phyloP scores from a whole-genome alignment of 306 rosid genomes.

The Biancaea sappan region DNA sequence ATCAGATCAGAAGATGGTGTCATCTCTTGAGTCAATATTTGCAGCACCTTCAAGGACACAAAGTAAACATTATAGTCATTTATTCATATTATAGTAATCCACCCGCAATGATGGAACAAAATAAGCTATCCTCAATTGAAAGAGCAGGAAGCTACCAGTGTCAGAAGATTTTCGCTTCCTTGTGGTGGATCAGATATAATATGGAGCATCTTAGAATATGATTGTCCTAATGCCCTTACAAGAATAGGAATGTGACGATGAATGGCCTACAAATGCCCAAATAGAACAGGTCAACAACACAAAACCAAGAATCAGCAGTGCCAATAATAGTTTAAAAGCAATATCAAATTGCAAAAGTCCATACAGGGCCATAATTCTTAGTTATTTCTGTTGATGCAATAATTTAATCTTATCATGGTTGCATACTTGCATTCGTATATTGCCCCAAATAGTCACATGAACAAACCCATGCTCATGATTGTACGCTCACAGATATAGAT shows the following conservation, averaged over 20 bases:
- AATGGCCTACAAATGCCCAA: conserved; percentile 70
- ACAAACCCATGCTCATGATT: not conserved
- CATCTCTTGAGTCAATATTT: conserved; percentile 83
- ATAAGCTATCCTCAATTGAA: conserved; percentile 22
- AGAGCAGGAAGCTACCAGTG: conserved; percentile 59
- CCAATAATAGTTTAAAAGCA: conserved; percentile 23
- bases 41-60: conserved; percentile 74
- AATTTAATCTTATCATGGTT: not conserved
- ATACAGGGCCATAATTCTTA: conserved; percentile 11
- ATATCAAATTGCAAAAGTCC: conserved; percentile 25
- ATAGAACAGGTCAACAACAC: conserved; percentile 26
- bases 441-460: not conserved
- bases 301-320: conserved; percentile 16
- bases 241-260: conserved; percentile 92
- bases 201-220: conserved; percentile 76
- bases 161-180: conserved; percentile 95
- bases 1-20: conserved; percentile 81
- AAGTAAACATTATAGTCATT: conserved; percentile 25
- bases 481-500: not conserved
- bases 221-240: conserved; percentile 84
- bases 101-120: conserved; percentile 11
- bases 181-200: conserved; percentile 96
- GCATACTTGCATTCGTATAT: not conserved
- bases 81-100: conserved; percentile 7
- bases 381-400: not conserved